These are phyloP conservation scores for Leishmania tropica DNA, from an alignment of 208 protist genomes.

Conservation along the genomic window DNA sequence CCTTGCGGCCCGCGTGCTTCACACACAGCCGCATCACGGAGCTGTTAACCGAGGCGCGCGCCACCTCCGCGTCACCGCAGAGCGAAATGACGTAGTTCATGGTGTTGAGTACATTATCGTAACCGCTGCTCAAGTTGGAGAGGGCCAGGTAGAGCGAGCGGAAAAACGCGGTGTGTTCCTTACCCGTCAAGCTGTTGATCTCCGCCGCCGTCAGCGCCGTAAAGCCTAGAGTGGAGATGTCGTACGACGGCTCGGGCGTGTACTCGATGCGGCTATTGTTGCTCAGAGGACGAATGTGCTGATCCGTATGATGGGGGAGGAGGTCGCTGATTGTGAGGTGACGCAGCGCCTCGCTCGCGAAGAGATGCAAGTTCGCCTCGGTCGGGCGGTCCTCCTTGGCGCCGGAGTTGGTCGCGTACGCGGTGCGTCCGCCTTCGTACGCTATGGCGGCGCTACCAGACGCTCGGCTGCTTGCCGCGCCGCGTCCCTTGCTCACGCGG, in stretches of 20 bases:
- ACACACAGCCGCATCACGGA: constrained; percentile 90
- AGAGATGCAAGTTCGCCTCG: constrained; percentile 20
- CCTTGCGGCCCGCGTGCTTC: constrained; percentile 57
- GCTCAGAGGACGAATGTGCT: constrained; percentile 88
- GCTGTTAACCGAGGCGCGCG: constrained; percentile 91
- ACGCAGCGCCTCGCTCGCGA: constrained; percentile 23
- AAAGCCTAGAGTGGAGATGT: constrained; percentile 65
- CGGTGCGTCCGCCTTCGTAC: constrained; percentile 15
- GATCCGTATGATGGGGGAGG: constrained; percentile 71
- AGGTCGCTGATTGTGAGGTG: constrained; percentile 44
- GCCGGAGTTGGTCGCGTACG: constrained; percentile 16
- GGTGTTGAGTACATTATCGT: constrained; percentile 59
- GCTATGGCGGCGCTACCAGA: not conserved
- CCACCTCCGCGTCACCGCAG: constrained; percentile 64
- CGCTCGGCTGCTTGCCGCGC: constrained; percentile 7
- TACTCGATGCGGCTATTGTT: constrained; percentile 90
- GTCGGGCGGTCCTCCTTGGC: constrained; percentile 17
- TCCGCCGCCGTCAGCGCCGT: constrained; percentile 51
- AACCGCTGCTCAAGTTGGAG: constrained; percentile 23
- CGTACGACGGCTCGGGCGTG: constrained; percentile 69
- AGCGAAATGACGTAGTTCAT: constrained; percentile 89
- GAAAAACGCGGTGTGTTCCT: constrained; percentile 39
- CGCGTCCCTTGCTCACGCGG: constrained; percentile 28
- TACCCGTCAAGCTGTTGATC: constrained; percentile 52
- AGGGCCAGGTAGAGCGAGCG: constrained; percentile 33